Evolutionary conservation across 306 rosid species (phyloP).

Genomic region (Quercus mongolica): DNA sequence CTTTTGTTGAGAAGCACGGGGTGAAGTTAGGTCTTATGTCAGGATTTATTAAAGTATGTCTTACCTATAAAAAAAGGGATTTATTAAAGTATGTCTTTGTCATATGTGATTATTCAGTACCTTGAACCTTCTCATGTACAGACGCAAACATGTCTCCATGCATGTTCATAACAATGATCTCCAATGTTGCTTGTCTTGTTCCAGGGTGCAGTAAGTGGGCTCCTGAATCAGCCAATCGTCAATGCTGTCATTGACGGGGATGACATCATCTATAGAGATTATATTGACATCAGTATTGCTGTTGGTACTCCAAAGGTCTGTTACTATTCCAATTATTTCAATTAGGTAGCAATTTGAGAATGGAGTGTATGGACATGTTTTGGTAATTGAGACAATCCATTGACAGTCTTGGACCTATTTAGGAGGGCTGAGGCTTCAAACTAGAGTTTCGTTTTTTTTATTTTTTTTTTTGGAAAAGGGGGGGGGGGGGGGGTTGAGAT

Average conservation of each 20-base stretch:
- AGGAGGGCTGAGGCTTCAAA: too few relatives aligned
- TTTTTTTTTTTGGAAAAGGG: too few relatives aligned
- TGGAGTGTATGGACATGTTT: neutral
- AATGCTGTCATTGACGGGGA: slow-evolving; percentile 74
- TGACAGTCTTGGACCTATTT: neutral
- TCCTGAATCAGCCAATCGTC: slow-evolving; percentile 49
- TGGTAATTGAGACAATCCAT: neutral
- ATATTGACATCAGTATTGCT: slow-evolving; percentile 62
- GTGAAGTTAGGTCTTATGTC: slow-evolving; percentile 68
- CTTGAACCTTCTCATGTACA: neutral
- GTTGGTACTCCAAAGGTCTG: slow-evolving; percentile 63
- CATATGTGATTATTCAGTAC: neutral
- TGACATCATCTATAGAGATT: slow-evolving; percentile 61
- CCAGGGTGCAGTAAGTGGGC: slow-evolving; percentile 65
- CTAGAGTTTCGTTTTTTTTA: too few relatives aligned
- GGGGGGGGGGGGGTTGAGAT: too few relatives aligned
- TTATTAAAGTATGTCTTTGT: slow-evolving; percentile 37
- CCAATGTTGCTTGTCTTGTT: slow-evolving; percentile 15
- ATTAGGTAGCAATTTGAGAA: neutral
- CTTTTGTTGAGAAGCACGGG: slow-evolving; percentile 56
- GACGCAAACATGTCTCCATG: neutral
- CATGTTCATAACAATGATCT: neutral
- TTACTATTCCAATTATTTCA: neutral
- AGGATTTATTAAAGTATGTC: slow-evolving; percentile 51
- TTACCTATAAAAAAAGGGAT: slow-evolving; percentile 16